Evolutionary conservation across 2,329 filamentous ascomycete species (phyloP).

Genomic region (Botrytis tulipae): DNA sequence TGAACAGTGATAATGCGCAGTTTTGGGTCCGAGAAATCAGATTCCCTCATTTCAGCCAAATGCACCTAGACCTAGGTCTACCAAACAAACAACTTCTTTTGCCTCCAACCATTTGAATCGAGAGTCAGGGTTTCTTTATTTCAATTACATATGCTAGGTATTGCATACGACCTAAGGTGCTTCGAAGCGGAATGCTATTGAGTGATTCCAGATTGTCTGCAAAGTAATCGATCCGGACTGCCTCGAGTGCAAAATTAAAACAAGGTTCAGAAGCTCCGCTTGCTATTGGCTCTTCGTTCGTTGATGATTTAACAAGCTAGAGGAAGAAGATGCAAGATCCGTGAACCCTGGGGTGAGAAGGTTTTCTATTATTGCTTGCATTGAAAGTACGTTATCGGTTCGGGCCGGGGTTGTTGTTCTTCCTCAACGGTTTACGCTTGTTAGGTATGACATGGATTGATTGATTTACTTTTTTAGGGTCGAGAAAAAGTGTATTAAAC

Average conservation of each 20-base stretch:
- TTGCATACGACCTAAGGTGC: constrained; percentile 3
- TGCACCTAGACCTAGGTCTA: not conserved
- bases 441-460: not conserved
- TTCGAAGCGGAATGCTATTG: not conserved
- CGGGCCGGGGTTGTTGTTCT: constrained; percentile 10
- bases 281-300: not conserved
- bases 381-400: constrained; percentile 7
- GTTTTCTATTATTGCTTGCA: not conserved
- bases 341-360: not conserved
- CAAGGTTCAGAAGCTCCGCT: not conserved
- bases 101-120: not conserved
- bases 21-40: not conserved
- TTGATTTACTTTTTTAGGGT: not conserved
- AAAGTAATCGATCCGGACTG: constrained; percentile 13
- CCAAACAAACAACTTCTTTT: constrained; percentile 3
- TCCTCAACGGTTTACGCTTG: constrained; percentile 10
- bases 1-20: not conserved
- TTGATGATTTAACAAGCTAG: not conserved
- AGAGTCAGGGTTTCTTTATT: not conserved
- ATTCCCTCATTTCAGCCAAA: constrained; percentile 1
- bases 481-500: not conserved
- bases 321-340: not conserved
- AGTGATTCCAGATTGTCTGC: not conserved
- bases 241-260: not conserved
- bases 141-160: not conserved